Percentiles rank a stretch among this genome's conserved stretches.
Evolutionary conservation across 1,284 basidiomycete species (phyloP).

Genomic region (Trichosporon inkin): DNA sequence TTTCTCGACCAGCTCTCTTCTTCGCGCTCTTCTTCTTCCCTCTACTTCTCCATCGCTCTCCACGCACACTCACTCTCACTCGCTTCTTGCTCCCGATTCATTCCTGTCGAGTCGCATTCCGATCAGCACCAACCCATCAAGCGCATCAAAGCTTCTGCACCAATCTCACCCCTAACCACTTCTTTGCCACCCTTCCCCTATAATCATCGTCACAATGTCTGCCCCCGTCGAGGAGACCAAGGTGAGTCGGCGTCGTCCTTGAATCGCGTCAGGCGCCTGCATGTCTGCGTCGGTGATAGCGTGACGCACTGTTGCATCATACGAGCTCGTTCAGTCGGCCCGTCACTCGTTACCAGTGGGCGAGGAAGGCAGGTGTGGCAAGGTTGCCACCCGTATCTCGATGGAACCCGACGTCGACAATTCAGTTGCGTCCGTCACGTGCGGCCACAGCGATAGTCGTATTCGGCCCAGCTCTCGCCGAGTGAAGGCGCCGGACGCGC

Average conservation of each 20-base stretch:
- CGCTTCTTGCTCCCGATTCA: slow-evolving; percentile 9
- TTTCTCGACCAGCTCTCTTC: not conserved
- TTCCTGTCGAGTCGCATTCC: slow-evolving; percentile 3
- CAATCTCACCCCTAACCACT: not conserved
- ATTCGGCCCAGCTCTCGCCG: no score
- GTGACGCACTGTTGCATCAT: not conserved
- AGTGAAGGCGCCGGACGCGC: no score
- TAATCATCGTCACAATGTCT: slow-evolving; percentile 20
- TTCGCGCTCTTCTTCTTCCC: slow-evolving; percentile 2
- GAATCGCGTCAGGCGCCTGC: not conserved
- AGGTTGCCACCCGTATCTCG: slow-evolving; percentile 2
- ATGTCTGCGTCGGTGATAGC: not conserved
- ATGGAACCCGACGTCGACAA: no score
- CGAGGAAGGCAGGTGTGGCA: not conserved
- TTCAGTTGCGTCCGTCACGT: not conserved
- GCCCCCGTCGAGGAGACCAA: slow-evolving; percentile 23
- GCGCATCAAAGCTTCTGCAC: slow-evolving; percentile 4
- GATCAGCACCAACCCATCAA: not conserved
- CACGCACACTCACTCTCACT: slow-evolving; percentile 1
- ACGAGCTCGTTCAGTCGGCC: not conserved
- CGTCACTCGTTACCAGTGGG: not conserved
- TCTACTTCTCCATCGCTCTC: slow-evolving; percentile 6
- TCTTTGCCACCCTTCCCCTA: slow-evolving; percentile 14
- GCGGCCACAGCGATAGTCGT: not conserved
- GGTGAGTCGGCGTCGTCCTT: slow-evolving; percentile 17